phyloP scores from a whole-genome alignment of 2,329 filamentous ascomycete species.

The Aspergillus costaricaensis region DNA sequence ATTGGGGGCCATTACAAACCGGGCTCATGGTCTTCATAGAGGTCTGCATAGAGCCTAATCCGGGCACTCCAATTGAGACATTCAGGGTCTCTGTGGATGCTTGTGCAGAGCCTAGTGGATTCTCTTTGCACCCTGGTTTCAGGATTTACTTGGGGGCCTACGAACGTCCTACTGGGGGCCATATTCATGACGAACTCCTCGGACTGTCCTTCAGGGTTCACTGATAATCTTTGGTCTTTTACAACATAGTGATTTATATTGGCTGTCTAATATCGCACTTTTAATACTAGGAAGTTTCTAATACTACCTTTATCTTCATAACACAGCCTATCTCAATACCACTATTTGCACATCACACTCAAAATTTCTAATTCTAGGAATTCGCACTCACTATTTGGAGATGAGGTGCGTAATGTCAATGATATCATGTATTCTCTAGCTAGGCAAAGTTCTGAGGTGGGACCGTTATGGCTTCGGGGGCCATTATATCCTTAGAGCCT shows the following conservation, averaged over 20 bases:
- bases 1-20: not conserved
- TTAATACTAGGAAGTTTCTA: not conserved
- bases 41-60: not conserved
- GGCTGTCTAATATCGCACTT: not conserved
- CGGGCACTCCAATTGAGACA: too few species aligned
- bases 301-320: too few species aligned
- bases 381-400: rapidly evolving
- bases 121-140: not conserved
- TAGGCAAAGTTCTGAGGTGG: not conserved
- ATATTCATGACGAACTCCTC: not conserved
- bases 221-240: too few species aligned
- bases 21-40: not conserved
- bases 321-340: rapidly evolving
- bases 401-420: not conserved
- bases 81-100: not conserved
- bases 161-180: not conserved
- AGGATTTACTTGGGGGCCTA: not conserved
- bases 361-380: too few species aligned
- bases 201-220: too few species aligned
- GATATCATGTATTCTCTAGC: not conserved
- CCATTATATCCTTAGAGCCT: not conserved
- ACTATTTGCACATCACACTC: too few species aligned
- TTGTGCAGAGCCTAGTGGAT: not conserved
- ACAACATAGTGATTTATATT: too few species aligned
- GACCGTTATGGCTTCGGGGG: not conserved